Conservation (phyloP, 805 yeast species). For the Candida schatavii region DNA sequence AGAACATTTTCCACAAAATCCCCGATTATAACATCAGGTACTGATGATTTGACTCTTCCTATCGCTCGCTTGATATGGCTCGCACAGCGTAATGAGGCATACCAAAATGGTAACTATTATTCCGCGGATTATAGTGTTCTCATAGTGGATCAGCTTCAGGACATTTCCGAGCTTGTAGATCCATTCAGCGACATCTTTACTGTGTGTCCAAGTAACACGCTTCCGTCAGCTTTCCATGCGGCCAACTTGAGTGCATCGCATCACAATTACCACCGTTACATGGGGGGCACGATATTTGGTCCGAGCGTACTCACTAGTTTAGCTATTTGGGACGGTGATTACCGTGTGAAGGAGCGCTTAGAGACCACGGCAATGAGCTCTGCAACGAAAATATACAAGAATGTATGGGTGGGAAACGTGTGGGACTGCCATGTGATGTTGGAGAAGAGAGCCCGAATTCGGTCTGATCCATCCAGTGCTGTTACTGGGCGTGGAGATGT, state of each 20-base stretch:
- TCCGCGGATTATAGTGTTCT: slow-evolving; percentile 19
- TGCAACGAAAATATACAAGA: slow-evolving; percentile 54
- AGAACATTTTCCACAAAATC: slow-evolving; percentile 22
- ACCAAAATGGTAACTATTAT: slow-evolving; percentile 4
- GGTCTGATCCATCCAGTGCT: background rate
- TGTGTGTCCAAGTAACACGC: slow-evolving; percentile 10
- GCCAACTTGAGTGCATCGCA: background rate
- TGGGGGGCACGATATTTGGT: background rate
- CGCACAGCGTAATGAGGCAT: slow-evolving; percentile 31
- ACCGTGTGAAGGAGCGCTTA: slow-evolving; percentile 69
- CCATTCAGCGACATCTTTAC: slow-evolving; percentile 10
- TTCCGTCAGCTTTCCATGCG: slow-evolving; percentile 6
- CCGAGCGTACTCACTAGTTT: slow-evolving; percentile 3
- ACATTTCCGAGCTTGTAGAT: background rate
- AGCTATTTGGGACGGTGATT: slow-evolving; percentile 60
- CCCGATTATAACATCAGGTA: slow-evolving; percentile 10
- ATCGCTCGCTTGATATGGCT: slow-evolving; percentile 34
- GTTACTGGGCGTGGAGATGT: background rate
- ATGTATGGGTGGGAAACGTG: slow-evolving; percentile 81
- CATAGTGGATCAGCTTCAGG: slow-evolving; percentile 12
- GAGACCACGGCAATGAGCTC: slow-evolving; percentile 83
- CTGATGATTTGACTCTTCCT: slow-evolving; percentile 16
- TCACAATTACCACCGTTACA: background rate
- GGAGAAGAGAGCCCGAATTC: slow-evolving; percentile 3
- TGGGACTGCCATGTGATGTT: slow-evolving; percentile 58